Base-by-base conservation (phyloP, 139 green algal genomes). In the Astrephomene gubernaculifera region DNA sequence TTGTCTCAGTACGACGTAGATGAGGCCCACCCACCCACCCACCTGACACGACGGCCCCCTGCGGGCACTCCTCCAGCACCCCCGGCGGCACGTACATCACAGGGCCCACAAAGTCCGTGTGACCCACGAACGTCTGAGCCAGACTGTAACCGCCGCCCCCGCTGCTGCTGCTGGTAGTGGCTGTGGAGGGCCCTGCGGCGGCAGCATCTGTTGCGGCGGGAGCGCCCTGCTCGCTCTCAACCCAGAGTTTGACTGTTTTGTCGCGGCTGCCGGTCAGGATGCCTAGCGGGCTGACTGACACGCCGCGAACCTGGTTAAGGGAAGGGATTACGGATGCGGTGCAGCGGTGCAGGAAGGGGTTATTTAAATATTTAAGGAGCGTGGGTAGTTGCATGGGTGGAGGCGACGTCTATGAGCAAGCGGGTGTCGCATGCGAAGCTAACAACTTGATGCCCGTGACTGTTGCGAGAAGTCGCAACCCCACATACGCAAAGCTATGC, bases 81-180 rank as follows among this genome's bases (percentile, higher is more conserved):
- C 87, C 89, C 0, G 91, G 71, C 0, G 92, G 70, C 7, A 94
- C 78, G 76, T 90, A 96, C 3, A 90, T 90, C 54, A 98, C 38
- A 0, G 95, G 70, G 2, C 89, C 90, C 5, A 99, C 96, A 82
- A 95, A 99, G 84, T 94, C 87, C 5, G 86, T 91, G 89, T 99
- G 95, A 0, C 96, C 96, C n/a, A 95, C 88, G 91, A 96, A 87
- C 41, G 78, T 74, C 33, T 85, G 63, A 21, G 33, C 41, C 2
- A 90, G 49, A 35, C 21, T 78, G 75, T 83, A 92, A 19, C 67
- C 49, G 39, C 44, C 63, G 67, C 2, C 39, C 39, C 68, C 68
- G 68, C 49, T 12, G 49, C n/a, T n/a, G n/a, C n/a, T n/a, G n/a
- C n/a, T 12, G 49, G 49, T 12, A 57, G 49, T 17, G 49, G 49